These are phyloP conservation scores for Starmerella lactis-condensi DNA, from an alignment of 805 yeast genomes.

Conservation along the genomic window DNA sequence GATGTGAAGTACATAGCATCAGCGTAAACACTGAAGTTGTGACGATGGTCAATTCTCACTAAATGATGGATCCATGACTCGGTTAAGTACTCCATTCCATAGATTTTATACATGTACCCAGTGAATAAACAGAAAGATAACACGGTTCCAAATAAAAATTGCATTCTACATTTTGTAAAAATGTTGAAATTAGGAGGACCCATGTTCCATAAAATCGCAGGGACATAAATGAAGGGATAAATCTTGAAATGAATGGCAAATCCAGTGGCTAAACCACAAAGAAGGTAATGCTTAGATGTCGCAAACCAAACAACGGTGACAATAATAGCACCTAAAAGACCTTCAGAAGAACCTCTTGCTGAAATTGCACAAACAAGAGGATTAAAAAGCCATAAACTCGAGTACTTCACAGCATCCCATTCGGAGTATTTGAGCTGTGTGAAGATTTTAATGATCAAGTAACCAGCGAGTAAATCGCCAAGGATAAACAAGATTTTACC, in stretches of 20 bases:
- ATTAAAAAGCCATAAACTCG: conserved; percentile 68
- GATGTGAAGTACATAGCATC: conserved; percentile 33
- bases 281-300: conserved; percentile 25
- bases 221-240: conserved; percentile 77
- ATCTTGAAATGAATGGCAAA: conserved; percentile 73
- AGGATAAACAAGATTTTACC: conserved; percentile 65
- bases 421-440: conserved; percentile 19
- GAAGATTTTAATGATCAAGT: conserved; percentile 32
- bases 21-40: conserved; percentile 81
- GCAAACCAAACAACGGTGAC: conserved; percentile 35
- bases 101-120: conserved; percentile 41
- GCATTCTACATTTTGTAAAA: conserved; percentile 28
- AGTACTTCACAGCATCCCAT: conserved; percentile 26
- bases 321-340: conserved; percentile 62
- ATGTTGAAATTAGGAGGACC: conserved; percentile 12
- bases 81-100: conserved; percentile 57
- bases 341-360: conserved; percentile 86
- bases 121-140: conserved; percentile 33
- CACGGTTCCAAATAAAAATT: conserved; percentile 27
- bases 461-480: conserved; percentile 70
- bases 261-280: conserved; percentile 39
- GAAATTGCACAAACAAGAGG: conserved; percentile 91
- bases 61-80: conserved; percentile 75
- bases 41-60: conserved; percentile 75
- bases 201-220: conserved; percentile 40